Percentiles rank a stretch among this genome's conserved stretches.
phyloP scores from a whole-genome alignment of 768 basidiomycete genomes.

The Calvatia gigantea region DNA sequence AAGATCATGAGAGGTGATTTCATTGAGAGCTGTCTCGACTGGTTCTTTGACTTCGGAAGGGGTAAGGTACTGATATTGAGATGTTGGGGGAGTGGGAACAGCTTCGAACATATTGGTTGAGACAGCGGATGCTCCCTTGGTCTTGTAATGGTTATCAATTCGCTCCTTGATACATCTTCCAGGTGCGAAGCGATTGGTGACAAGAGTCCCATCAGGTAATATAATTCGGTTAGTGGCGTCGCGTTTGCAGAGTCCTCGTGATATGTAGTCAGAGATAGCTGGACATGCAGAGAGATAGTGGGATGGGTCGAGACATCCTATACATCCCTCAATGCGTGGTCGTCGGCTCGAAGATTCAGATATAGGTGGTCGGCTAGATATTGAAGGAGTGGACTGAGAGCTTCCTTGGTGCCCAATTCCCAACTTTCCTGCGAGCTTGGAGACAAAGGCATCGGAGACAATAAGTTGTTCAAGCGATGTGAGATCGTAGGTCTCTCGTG shows the following conservation, averaged over 20 bases:
- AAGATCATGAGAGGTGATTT: not conserved
- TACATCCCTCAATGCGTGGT: not conserved
- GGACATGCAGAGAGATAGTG: not conserved
- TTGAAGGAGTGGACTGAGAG: too few relatives aligned
- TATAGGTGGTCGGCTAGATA: too few relatives aligned
- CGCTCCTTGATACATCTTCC: conserved; percentile 5
- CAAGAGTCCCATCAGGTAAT: not conserved
- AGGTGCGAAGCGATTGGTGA: not conserved
- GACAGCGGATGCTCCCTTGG: not conserved
- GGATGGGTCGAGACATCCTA: not conserved
- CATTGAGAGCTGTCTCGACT: not conserved
- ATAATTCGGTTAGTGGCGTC: not conserved
- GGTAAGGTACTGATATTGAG: too few relatives aligned
- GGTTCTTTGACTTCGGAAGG: not conserved
- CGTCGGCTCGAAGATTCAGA: not conserved
- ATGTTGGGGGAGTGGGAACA: too few relatives aligned
- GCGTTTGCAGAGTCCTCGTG: not conserved
- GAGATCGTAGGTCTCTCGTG: conserved; percentile 8
- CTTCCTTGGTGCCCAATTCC: too few relatives aligned
- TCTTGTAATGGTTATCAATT: conserved; percentile 10
- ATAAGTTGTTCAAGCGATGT: not conserved
- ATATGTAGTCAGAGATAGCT: not conserved
- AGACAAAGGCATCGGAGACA: too few relatives aligned
- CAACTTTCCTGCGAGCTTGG: too few relatives aligned
- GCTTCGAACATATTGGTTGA: conserved; percentile 6